Evolutionary conservation across 2,329 filamentous ascomycete species (phyloP).

Genomic region (Colletotrichum destructivum): DNA sequence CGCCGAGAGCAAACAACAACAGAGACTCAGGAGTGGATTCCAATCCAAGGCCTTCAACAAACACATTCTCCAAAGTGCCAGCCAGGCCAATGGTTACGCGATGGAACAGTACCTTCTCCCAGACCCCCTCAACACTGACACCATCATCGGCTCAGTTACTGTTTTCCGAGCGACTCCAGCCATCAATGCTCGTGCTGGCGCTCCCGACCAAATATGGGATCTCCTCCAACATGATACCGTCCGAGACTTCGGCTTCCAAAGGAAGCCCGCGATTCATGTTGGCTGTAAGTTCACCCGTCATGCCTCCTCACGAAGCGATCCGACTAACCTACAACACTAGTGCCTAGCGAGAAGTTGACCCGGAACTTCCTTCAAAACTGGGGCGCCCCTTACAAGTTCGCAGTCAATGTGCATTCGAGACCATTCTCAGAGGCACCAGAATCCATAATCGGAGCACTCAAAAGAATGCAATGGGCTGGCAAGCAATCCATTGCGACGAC

Average conservation of each 20-base stretch:
- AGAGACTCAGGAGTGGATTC: not conserved
- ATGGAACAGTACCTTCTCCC: slow-evolving; percentile 57
- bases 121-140: slow-evolving; percentile 51
- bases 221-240: slow-evolving; percentile 56
- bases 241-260: slow-evolving; percentile 60
- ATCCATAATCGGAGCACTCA: slow-evolving; percentile 64
- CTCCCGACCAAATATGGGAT: slow-evolving; percentile 74
- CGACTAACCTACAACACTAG: slow-evolving; percentile 50
- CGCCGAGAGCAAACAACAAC: slow-evolving; percentile 27
- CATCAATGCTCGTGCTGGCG: slow-evolving; percentile 66
- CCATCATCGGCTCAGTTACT: slow-evolving; percentile 65
- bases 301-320: slow-evolving; percentile 30
- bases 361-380: slow-evolving; percentile 70
- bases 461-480: slow-evolving; percentile 70
- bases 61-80: slow-evolving; percentile 42
- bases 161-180: slow-evolving; percentile 70
- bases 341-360: slow-evolving; percentile 60
- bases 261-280: slow-evolving; percentile 55
- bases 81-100: slow-evolving; percentile 17
- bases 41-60: not conserved
- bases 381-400: slow-evolving; percentile 78
- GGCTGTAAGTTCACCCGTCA: slow-evolving; percentile 50
- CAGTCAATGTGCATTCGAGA: slow-evolving; percentile 67
- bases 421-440: slow-evolving; percentile 64
- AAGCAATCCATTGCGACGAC: slow-evolving; percentile 54